Evolutionary conservation across 2,329 filamentous ascomycete genomes (phyloP).

Genomic region (Emergomyces orientalis): DNA sequence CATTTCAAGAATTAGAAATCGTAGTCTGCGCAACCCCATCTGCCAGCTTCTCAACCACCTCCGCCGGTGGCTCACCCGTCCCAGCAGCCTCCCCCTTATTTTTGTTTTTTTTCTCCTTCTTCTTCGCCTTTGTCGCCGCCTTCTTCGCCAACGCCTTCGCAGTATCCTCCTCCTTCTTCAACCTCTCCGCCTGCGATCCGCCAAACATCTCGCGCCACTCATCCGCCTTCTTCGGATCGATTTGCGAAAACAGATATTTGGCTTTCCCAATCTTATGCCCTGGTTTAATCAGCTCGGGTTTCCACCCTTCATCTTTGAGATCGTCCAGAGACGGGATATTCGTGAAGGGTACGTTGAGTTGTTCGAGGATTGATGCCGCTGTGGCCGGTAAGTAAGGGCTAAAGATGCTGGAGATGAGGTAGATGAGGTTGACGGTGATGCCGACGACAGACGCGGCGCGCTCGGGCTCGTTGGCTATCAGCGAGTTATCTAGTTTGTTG

Average conservation of each 20-base stretch:
- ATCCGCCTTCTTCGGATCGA: conserved; percentile 69
- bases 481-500: conserved; percentile 52
- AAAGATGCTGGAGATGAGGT: conserved; percentile 69
- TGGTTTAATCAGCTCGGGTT: conserved; percentile 49
- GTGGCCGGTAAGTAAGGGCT: conserved; percentile 82
- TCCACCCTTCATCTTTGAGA: conserved; percentile 49
- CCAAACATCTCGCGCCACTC: conserved; percentile 74
- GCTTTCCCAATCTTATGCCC: conserved; percentile 76
- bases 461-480: conserved; percentile 51
- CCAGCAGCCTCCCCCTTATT: conserved; percentile 20
- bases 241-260: conserved; percentile 70
- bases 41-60: conserved; percentile 31
- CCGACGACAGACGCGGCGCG: conserved; percentile 58
- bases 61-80: conserved; percentile 23
- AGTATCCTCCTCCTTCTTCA: conserved; percentile 60
- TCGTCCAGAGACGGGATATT: conserved; percentile 49
- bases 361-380: conserved; percentile 62
- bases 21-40: conserved; percentile 37
- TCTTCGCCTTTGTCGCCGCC: conserved; percentile 29
- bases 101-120: conserved; percentile 23
- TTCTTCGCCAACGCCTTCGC: conserved; percentile 40
- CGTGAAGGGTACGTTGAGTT: conserved; percentile 55
- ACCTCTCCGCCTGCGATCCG: conserved; percentile 55
- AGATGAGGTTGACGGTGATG: conserved; percentile 72
- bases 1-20: conserved; percentile 30